A percentile compares a stretch with the other conserved stretches of the same genome.
These are phyloP conservation scores for Piper longum DNA, from an alignment of 164 flowering plant genomes.

Conservation along the genomic window DNA sequence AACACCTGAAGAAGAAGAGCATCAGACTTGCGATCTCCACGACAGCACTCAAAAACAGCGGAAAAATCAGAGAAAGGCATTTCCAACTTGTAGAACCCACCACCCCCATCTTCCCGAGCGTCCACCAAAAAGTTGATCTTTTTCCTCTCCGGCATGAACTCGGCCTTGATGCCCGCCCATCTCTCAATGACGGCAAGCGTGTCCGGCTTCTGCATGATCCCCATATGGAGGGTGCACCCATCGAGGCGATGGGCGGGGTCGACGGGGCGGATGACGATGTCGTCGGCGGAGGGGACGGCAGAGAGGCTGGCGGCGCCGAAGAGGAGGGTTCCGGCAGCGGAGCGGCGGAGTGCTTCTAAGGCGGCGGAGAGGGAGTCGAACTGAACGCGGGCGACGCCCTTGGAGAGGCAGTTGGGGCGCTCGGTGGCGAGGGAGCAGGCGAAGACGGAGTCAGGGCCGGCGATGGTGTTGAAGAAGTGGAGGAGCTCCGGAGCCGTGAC, in stretches of 20 bases:
- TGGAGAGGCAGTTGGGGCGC: constrained; percentile 72
- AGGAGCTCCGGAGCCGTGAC: constrained; percentile 46
- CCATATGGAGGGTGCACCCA: constrained; percentile 36
- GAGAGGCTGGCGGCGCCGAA: constrained; percentile 31
- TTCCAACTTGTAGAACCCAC: constrained; percentile 45
- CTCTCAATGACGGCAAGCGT: constrained; percentile 36
- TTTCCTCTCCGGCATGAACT: constrained; percentile 68
- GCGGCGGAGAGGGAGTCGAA: constrained; percentile 40
- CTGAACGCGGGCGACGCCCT: constrained; percentile 70
- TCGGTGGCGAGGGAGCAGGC: constrained; percentile 61
- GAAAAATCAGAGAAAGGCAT: constrained; percentile 45
- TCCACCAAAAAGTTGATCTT: constrained; percentile 50
- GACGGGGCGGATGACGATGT: constrained; percentile 46
- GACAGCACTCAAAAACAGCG: constrained; percentile 31
- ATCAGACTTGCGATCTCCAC: constrained; percentile 20
- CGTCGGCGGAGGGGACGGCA: constrained; percentile 35
- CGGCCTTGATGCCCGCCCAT: constrained; percentile 46
- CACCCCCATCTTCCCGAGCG: not conserved
- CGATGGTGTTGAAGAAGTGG: constrained; percentile 36
- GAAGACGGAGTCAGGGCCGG: constrained; percentile 47
- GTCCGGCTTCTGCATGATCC: constrained; percentile 31
- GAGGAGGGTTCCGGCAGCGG: constrained; percentile 23
- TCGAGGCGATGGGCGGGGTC: constrained; percentile 23
- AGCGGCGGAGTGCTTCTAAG: constrained; percentile 23
- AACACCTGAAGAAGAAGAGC: constrained; percentile 65